A percentile compares a stretch with the other conserved stretches of the same genome.
phyloP scores from a whole-genome alignment of 352 stramenopile species.

The Aphanomyces invadans region DNA sequence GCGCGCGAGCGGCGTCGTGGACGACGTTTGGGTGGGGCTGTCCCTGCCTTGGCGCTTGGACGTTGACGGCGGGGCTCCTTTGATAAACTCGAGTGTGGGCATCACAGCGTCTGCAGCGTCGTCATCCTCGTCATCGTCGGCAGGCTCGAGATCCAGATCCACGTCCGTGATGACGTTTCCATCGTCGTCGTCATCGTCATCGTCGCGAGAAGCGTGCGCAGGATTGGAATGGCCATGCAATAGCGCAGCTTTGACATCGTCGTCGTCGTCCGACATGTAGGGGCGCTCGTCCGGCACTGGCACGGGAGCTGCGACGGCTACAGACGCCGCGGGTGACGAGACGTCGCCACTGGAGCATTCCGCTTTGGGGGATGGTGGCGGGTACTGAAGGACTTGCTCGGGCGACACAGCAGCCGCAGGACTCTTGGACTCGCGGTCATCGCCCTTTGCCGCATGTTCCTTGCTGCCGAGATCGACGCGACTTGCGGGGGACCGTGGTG shows the following conservation, averaged over 20 bases:
- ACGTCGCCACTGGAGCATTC: too few relatives aligned
- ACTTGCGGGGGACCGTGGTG: neutral
- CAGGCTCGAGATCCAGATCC: slow-evolving; percentile 19
- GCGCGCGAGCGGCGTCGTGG: slow-evolving; percentile 19
- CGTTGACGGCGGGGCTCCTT: neutral
- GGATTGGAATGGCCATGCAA: neutral
- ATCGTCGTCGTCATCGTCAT: slow-evolving; percentile 18
- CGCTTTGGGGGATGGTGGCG: too few relatives aligned
- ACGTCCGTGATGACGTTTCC: neutral
- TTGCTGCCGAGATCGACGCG: too few relatives aligned
- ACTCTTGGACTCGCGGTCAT: too few relatives aligned
- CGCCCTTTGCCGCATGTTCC: too few relatives aligned
- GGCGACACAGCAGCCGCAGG: too few relatives aligned
- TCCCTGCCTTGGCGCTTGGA: neutral
- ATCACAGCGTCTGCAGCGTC: slow-evolving; percentile 6
- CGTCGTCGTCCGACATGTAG: slow-evolving; percentile 21
- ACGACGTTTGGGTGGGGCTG: slow-evolving; percentile 14
- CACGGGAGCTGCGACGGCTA: neutral
- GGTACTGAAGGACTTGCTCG: too few relatives aligned
- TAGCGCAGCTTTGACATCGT: slow-evolving; percentile 4
- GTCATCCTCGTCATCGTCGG: slow-evolving; percentile 15
- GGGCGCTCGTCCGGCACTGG: neutral
- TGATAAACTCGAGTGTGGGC: slow-evolving; percentile 16
- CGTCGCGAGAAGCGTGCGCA: neutral
- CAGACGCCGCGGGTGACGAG: too few relatives aligned